Evolutionary conservation across 192 early-diverging fungal genomes (phyloP).

Genomic region (Coemansia sp.): DNA sequence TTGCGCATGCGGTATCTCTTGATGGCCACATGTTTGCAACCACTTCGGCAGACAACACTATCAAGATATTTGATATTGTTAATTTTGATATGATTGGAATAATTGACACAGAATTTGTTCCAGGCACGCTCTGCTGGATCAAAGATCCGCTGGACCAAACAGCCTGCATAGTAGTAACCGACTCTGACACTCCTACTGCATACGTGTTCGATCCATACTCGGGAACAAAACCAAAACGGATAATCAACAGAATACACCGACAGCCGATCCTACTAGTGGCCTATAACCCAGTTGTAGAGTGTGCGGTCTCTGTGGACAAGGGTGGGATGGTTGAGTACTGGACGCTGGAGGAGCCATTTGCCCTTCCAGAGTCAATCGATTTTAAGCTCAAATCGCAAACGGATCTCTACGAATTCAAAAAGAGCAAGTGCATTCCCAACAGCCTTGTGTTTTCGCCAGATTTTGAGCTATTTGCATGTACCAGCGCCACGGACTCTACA

Average conservation of each 20-base stretch:
- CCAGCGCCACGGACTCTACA: constrained; percentile 77
- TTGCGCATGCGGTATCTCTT: constrained; percentile 60
- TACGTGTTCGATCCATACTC: constrained; percentile 84
- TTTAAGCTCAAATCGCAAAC: constrained; percentile 93
- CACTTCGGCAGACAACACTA: constrained; percentile 72
- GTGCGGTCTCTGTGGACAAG: constrained; percentile 79
- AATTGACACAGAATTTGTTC: constrained; percentile 74
- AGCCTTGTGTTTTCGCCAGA: constrained; percentile 83
- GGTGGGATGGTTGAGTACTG: constrained; percentile 96
- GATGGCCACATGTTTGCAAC: constrained; percentile 86
- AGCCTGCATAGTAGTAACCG: constrained; percentile 79
- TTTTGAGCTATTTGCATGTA: constrained; percentile 81
- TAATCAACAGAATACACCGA: constrained; percentile 66
- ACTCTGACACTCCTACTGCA: constrained; percentile 66
- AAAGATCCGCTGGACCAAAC: constrained; percentile 82
- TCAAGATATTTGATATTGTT: constrained; percentile 95
- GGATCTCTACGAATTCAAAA: constrained; percentile 95
- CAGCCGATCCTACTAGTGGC: constrained; percentile 76
- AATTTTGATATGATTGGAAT: constrained; percentile 99
- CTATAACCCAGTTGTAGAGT: constrained; percentile 74
- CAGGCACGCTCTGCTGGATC: constrained; percentile 81
- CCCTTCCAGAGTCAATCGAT: constrained; percentile 61
- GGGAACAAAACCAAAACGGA: constrained; percentile 62
- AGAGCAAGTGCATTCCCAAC: constrained; percentile 75
- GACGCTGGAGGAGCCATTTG: constrained; percentile 67